Evolutionary conservation across 2,329 filamentous ascomycete genomes (phyloP).

Genomic region (Diaporthe sp.): DNA sequence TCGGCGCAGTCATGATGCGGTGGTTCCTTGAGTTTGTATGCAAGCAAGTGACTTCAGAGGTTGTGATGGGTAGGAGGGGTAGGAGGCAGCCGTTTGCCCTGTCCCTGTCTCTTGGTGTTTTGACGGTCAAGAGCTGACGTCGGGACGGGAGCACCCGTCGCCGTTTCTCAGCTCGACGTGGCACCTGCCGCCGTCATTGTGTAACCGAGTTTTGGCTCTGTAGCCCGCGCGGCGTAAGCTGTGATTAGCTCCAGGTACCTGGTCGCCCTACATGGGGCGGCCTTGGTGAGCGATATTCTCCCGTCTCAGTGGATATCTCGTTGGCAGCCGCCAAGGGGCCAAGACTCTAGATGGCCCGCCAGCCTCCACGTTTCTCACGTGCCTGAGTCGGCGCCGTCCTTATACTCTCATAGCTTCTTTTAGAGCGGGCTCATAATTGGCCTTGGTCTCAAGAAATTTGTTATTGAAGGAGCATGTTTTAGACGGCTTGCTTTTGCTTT

Average conservation of each 20-base stretch:
- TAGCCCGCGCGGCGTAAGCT: conserved; percentile 5
- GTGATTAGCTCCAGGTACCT: background rate
- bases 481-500: too few species aligned
- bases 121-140: background rate
- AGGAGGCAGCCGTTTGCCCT: background rate
- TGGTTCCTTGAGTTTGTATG: background rate
- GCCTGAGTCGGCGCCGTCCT: background rate
- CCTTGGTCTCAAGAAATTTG: too few species aligned
- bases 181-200: background rate
- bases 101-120: conserved; percentile 6
- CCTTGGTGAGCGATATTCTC: conserved; percentile 14
- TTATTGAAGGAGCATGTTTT: too few species aligned
- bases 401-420: background rate
- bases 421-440: background rate
- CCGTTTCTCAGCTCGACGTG: background rate
- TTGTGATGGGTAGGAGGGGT: background rate
- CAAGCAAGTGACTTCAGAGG: background rate
- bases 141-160: conserved; percentile 9
- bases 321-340: conserved; percentile 11
- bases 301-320: background rate
- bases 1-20: conserved; percentile 45
- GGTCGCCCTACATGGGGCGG: background rate
- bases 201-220: background rate
- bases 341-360: conserved; percentile 4
- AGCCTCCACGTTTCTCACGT: background rate